Evolutionary conservation across 23 red algal species (phyloP).

Genomic region (Chondrus crispus): DNA sequence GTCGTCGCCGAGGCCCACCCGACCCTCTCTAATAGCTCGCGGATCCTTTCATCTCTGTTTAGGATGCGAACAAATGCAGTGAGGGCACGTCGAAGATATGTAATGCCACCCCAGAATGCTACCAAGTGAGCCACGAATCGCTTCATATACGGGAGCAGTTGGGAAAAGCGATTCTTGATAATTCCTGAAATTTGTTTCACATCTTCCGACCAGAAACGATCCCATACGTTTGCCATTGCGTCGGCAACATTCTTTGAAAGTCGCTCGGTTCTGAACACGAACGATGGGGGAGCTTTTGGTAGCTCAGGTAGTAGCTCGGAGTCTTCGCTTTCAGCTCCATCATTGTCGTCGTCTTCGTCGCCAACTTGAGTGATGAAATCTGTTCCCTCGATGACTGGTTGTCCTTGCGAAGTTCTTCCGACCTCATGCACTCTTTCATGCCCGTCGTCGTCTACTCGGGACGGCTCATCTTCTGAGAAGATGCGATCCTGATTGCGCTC

Average conservation of each 20-base stretch:
- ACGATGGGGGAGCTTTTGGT: constrained; percentile 49
- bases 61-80: constrained; percentile 58
- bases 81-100: constrained; percentile 45
- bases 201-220: constrained; percentile 52
- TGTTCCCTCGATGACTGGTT: not conserved
- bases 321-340: not conserved
- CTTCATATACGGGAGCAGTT: constrained; percentile 31
- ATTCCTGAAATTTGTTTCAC: constrained; percentile 35
- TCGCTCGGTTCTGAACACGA: constrained; percentile 10
- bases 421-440: too few species aligned
- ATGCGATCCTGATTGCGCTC: constrained; percentile 16
- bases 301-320: not conserved
- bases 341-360: not conserved
- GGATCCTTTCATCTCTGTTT: constrained; percentile 47
- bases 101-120: constrained; percentile 39
- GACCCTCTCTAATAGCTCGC: constrained; percentile 49
- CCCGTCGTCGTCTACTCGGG: not conserved
- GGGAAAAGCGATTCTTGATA: constrained; percentile 38
- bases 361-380: not conserved
- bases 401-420: not conserved
- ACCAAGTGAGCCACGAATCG: constrained; percentile 50
- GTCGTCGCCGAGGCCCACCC: constrained; percentile 54
- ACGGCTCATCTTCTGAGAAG: not conserved
- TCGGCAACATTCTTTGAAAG: constrained; percentile 56
- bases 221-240: constrained; percentile 50